Evolutionary conservation across 257 asterid genomes (phyloP), one percentile per base, ranked within the genome.

Genomic region (Nicotiana tabacum): DNA sequence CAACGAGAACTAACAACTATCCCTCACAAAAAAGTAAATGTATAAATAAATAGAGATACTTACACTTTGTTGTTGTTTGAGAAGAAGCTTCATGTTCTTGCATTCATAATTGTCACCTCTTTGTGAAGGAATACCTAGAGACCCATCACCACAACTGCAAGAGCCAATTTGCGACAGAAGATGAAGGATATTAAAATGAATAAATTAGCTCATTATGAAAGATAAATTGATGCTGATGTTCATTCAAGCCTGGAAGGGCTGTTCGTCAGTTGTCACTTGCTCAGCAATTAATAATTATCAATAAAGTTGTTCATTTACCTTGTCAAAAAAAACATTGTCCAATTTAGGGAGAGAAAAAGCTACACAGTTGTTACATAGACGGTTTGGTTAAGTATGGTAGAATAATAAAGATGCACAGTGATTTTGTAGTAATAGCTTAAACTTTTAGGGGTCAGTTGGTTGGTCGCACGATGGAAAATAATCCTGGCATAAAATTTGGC

Each of bases 11-110:
- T 51, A 74, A 27, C 80, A 29, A 51, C 64, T 51, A 74, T 17
- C 64, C 27, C 29, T 48, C 80, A 74, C 79, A 48, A 74, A 74
- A 12, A 53, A 53, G 3, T 4, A 53, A 53, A 10, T 53, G 61
- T 65, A 66, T 62, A 43, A 77, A 78, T 33, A 30, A 61, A 78
- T 29, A 27, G 81, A 60, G 81, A 82, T 72, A 66, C 76, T 90
- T 93, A 96, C 99, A 96, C 84, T 92, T 85, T 96, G 98, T 74
- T 93, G 99, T 82, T 96, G 99, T 85, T 91, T 93, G 69, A 96
- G 93, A 82, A 96, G 98, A 83, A 96, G 97, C 93, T 96, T 96
- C 99, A 96, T 96, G 82, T 96, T 96, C 89, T 94, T 88, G 90
- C 99, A 96, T 85, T 96, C 98, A 24, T 96, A 91, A 86, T 92